A percentile compares a stretch with the other conserved stretches of the same genome.
phyloP scores from a whole-genome alignment of 2,329 filamentous ascomycete species.

The Aplosporella prunicola region DNA sequence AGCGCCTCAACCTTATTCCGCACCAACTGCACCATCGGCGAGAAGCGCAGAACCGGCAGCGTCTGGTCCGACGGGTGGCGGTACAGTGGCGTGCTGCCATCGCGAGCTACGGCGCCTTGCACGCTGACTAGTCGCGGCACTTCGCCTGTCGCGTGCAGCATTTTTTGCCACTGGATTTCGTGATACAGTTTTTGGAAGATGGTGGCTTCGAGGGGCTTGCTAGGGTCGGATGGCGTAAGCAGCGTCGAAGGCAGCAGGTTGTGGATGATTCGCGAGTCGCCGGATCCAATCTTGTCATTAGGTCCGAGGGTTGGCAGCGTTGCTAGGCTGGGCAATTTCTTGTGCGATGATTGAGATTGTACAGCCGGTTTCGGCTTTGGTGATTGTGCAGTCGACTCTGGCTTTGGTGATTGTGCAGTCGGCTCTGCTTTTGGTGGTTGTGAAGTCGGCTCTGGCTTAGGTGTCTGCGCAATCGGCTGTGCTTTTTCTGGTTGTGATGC shows the following conservation, averaged over 20 bases:
- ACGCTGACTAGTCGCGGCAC: conserved; percentile 87
- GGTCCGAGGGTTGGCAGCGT: conserved; percentile 28
- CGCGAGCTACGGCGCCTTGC: conserved; percentile 59
- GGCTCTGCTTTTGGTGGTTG: no score
- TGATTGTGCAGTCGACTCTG: conserved; percentile 14
- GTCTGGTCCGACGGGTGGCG: conserved; percentile 88
- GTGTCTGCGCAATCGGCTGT: no score
- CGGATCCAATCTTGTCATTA: conserved; percentile 58
- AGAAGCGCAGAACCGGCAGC: conserved; percentile 67
- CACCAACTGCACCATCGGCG: conserved; percentile 60
- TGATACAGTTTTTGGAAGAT: conserved; percentile 61
- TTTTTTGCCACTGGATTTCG: conserved; percentile 80
- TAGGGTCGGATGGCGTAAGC: conserved; percentile 19
- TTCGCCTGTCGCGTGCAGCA: conserved; percentile 85
- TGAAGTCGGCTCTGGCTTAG: no score
- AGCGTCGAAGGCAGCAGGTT: conserved; percentile 51
- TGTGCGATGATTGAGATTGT: no score
- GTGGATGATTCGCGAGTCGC: conserved; percentile 67
- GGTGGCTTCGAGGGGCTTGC: conserved; percentile 40
- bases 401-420: no score
- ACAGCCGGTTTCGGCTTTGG: conserved; percentile 22
- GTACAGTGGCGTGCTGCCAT: conserved; percentile 80
- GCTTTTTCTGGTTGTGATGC: no score
- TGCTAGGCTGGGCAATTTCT: not conserved
- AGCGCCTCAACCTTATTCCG: conserved; percentile 58